phyloP scores from a whole-genome alignment of 768 basidiomycete species.

The Cyathus striatus region DNA sequence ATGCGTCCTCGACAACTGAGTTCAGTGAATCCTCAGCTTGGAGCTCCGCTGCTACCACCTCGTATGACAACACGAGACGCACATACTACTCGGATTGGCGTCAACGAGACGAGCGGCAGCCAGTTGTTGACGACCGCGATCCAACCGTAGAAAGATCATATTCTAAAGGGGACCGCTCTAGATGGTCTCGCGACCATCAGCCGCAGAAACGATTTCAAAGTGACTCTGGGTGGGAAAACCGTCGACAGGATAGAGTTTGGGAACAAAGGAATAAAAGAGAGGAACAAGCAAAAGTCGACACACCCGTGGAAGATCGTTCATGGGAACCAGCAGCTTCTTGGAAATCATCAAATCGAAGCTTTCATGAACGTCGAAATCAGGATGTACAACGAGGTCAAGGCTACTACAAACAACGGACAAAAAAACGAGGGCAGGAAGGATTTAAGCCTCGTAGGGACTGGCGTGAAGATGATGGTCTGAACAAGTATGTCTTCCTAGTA shows the following conservation, averaged over 20 bases:
- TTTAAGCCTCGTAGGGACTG: conserved; percentile 43
- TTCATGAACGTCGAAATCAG: conserved; percentile 30
- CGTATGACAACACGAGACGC: conserved; percentile 34
- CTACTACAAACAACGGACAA: conserved; percentile 21
- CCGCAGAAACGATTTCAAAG: conserved; percentile 39
- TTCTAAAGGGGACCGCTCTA: conserved; percentile 21
- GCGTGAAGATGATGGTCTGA: conserved; percentile 59
- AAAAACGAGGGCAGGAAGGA: conserved; percentile 26
- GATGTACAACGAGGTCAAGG: conserved; percentile 31
- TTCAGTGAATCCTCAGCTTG: conserved; percentile 44
- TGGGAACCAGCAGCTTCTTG: conserved; percentile 75
- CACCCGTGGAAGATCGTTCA: conserved; percentile 43
- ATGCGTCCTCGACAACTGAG: conserved; percentile 35
- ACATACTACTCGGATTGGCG: conserved; percentile 30
- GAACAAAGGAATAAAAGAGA: conserved; percentile 17
- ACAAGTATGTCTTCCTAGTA: conserved; percentile 52
- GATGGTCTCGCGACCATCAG: conserved; percentile 33
- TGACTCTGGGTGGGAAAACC: conserved; percentile 51
- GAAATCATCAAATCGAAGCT: no score
- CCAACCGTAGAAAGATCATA: conserved; percentile 18
- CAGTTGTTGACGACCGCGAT: conserved; percentile 28
- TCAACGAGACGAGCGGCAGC: conserved; percentile 15
- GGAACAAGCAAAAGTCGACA: conserved; percentile 20
- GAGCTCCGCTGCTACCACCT: conserved; percentile 23
- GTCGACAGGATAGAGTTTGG: conserved; percentile 42